Evolutionary conservation across 2,329 filamentous ascomycete genomes (phyloP), one percentile per base, ranked within the genome.

Genomic region (Exutisphaerella laricina): DNA sequence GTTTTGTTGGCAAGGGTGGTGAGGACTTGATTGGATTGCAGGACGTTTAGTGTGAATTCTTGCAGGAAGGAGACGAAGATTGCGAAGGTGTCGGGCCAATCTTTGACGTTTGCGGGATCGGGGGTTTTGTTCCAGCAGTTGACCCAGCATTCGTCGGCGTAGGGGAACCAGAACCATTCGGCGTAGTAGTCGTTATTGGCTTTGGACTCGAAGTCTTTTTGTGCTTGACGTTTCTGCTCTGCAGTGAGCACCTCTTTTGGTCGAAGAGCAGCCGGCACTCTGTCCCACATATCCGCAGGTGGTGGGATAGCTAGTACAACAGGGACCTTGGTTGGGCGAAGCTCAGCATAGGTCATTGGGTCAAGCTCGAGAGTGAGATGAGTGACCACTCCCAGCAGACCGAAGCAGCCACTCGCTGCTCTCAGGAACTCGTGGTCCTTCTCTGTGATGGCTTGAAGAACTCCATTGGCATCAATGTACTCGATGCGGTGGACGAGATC

Each of bases 91-190:
- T 34, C 22, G 4, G 69, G 69, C 46, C 70, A 71, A 32, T 69
- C 61, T 1, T 62, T 55, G 3, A 56, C 58, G 2, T 59, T 61
- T 1, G 47, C 48, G 6, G 48, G 20, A 31, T 70, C 63, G 2
- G 53, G 43, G 5, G 61, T 62, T 17, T 58, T 60, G 41, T 71
- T 66, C 70, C 70, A 73, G 17, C 64, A 68, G 48, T 73, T 71
- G 13, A 72, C 64, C 69, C 70, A 72, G 4, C 64, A 62, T 30
- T 67, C 60, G 37, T 66, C 60, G 14, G 67, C 65, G 41, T 70
- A 71, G 0, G 71, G 65, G 46, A 73, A 74, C 71, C 70, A 74
- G 50, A 74, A 74, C 68, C 69, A 73, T 49, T 74, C 70, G 16
- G 61, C 57, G 41, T 73, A 73, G 47, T 70, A 73, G 36, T 67